Conservation (phyloP, 2,329 filamentous ascomycete genomes). For the Hirsutella thompsonii region DNA sequence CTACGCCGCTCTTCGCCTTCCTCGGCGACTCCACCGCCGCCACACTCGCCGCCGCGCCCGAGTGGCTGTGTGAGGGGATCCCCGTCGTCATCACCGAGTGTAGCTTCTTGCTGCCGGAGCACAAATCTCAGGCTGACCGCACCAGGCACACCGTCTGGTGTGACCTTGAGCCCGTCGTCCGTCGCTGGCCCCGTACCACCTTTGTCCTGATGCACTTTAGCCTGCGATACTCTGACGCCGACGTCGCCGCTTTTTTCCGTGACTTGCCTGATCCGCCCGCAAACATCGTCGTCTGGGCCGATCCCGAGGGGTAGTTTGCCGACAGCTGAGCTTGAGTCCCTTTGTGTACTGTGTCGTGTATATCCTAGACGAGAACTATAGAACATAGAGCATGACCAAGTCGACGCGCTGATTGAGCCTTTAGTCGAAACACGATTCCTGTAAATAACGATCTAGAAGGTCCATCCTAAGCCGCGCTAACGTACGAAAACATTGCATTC, state of each 20-base stretch:
- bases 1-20: conserved; percentile 30
- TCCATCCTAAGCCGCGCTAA: too few relatives aligned
- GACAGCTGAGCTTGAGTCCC: too few relatives aligned
- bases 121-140: conserved; percentile 27
- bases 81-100: conserved; percentile 36
- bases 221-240: conserved; percentile 27
- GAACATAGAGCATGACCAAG: too few relatives aligned
- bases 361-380: too few relatives aligned
- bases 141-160: conserved; percentile 35
- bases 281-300: conserved; percentile 35
- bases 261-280: conserved; percentile 21
- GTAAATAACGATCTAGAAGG: too few relatives aligned
- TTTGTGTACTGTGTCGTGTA: too few relatives aligned
- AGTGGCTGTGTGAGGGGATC: conserved; percentile 25
- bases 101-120: conserved; percentile 30
- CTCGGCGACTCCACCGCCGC: conserved; percentile 31
- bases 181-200: conserved; percentile 26
- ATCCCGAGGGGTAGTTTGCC: conserved; percentile 17
- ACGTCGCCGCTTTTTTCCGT: conserved; percentile 27
- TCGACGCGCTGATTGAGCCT: too few relatives aligned
- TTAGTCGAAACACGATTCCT: too few relatives aligned
- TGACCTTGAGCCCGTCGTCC: conserved; percentile 29
- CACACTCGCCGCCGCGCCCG: conserved; percentile 23
- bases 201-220: conserved; percentile 37
- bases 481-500: too few relatives aligned